phyloP scores from a whole-genome alignment of 768 basidiomycete species.

The Hypholoma fasciculare region DNA sequence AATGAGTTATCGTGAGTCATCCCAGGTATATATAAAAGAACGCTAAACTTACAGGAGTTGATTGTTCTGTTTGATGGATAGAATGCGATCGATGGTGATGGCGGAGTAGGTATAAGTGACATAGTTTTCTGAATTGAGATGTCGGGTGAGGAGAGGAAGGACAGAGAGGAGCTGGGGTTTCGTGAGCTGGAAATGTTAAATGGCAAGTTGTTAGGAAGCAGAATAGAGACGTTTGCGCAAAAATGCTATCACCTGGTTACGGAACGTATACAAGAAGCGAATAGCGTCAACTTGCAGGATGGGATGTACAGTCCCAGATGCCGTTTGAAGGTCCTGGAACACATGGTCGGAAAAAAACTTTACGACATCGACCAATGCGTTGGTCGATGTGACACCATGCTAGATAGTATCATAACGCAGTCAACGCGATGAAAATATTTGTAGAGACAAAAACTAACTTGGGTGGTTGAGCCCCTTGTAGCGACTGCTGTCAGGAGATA shows the following conservation, averaged over 20 bases:
- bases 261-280: constrained; percentile 90
- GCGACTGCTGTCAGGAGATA: constrained; percentile 95
- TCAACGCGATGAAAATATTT: constrained; percentile 2
- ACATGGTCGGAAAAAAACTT: constrained; percentile 95
- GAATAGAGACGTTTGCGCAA: not conserved
- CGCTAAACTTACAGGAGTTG: constrained; percentile 63
- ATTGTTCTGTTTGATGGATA: constrained; percentile 83
- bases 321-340: constrained; percentile 79
- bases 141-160: constrained; percentile 80
- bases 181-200: constrained; percentile 53
- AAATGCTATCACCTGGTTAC: constrained; percentile 73
- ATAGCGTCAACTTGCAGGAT: constrained; percentile 97
- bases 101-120: constrained; percentile 97
- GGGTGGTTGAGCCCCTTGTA: constrained; percentile 81
- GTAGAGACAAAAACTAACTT: constrained; percentile 45
- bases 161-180: constrained; percentile 93
- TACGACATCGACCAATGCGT: constrained; percentile 89
- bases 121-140: constrained; percentile 82
- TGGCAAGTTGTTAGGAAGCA: not conserved
- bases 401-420: constrained; percentile 23
- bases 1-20: constrained; percentile 3
- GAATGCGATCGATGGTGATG: constrained; percentile 94
- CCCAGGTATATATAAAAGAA: not conserved
- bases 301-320: constrained; percentile 70
- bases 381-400: constrained; percentile 94